A percentile compares a stretch with the other conserved stretches of the same genome.
Evolutionary conservation across 805 yeast species (phyloP).

Genomic region (Candida mattraensis): DNA sequence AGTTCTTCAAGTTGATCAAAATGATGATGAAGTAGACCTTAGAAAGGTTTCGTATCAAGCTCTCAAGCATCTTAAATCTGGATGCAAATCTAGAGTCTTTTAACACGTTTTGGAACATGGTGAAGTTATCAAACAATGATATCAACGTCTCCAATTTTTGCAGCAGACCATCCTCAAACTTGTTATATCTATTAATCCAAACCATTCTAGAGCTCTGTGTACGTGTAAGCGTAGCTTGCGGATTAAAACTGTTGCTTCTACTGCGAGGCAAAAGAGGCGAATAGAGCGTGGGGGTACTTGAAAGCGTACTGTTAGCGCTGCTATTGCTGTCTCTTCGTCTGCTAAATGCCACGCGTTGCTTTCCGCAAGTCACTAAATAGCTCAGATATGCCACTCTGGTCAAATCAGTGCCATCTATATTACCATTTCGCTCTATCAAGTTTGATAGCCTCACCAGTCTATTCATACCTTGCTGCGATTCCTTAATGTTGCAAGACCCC

Average conservation of each 20-base stretch:
- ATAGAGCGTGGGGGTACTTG: slow-evolving; percentile 21
- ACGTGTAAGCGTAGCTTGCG: slow-evolving; percentile 1
- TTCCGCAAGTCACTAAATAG: slow-evolving; percentile 1
- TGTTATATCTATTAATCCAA: slow-evolving; percentile 17
- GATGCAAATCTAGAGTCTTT: slow-evolving; percentile 11
- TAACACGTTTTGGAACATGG: slow-evolving; percentile 29
- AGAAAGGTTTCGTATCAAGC: slow-evolving; percentile 24
- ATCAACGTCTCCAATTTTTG: slow-evolving; percentile 24
- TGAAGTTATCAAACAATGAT: slow-evolving; percentile 30
- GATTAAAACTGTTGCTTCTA: slow-evolving; percentile 7
- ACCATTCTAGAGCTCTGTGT: not conserved
- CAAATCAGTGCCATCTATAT: too few relatives aligned
- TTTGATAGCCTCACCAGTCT: too few relatives aligned
- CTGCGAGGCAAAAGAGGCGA: slow-evolving; percentile 18
- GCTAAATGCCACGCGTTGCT: too few relatives aligned
- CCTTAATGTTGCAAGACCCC: too few relatives aligned
- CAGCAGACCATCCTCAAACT: slow-evolving; percentile 21
- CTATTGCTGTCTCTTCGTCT: slow-evolving; percentile 2
- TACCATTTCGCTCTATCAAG: too few relatives aligned
- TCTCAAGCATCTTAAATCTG: slow-evolving; percentile 15
- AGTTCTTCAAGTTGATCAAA: slow-evolving; percentile 28
- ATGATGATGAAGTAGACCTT: slow-evolving; percentile 32
- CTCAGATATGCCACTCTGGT: slow-evolving; percentile 11
- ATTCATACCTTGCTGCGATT: too few relatives aligned
- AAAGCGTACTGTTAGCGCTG: slow-evolving; percentile 6